Evolutionary conservation across 148 eudicot species (phyloP).

Genomic region (Fagopyrum esculentum): DNA sequence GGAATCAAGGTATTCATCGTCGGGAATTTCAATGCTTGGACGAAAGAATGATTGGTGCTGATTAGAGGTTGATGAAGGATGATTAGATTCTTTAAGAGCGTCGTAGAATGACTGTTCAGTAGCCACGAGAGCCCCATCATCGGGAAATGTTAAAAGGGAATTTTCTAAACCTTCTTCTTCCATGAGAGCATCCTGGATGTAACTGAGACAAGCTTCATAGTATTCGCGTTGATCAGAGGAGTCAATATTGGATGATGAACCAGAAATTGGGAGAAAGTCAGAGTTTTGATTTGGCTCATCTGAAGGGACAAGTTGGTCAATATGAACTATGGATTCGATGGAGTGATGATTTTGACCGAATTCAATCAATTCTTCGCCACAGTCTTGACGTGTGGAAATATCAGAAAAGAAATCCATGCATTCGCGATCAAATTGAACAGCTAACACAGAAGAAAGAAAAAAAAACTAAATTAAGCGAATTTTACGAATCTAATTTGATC

Average conservation of each 20-base stretch:
- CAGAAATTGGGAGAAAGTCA: neutral
- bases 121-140: conserved; percentile 35
- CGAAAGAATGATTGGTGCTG: conserved; percentile 2
- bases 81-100: conserved; percentile 21
- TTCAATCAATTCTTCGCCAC: conserved; percentile 3
- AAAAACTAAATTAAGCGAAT: neutral
- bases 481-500: neutral
- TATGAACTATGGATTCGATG: neutral
- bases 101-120: conserved; percentile 41
- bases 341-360: conserved; percentile 3
- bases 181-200: conserved; percentile 42
- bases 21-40: conserved; percentile 8
- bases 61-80: conserved; percentile 11
- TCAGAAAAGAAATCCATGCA: conserved; percentile 5
- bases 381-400: neutral
- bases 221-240: conserved; percentile 20
- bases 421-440: neutral
- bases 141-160: conserved; percentile 21
- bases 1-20: neutral
- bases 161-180: conserved; percentile 44
- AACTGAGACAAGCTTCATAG: conserved; percentile 28
- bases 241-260: neutral
- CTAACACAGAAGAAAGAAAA: neutral
- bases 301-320: neutral
- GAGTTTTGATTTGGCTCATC: neutral